phyloP scores from a whole-genome alignment of 805 yeast species.

The Jamesozyma piceae region DNA sequence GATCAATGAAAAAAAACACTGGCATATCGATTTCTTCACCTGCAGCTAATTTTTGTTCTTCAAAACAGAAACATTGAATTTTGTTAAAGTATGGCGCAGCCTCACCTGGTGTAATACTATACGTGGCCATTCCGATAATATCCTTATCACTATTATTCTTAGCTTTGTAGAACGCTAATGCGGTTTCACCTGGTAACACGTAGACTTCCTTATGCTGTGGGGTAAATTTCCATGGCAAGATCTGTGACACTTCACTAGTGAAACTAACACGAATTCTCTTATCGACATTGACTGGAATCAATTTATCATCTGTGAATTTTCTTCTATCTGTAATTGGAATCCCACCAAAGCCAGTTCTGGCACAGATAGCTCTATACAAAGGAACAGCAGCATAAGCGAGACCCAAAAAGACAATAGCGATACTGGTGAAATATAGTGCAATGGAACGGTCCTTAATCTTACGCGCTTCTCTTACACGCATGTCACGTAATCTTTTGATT shows the following conservation, averaged over 20 bases:
- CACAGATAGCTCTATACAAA: constrained; percentile 80
- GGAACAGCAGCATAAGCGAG: constrained; percentile 89
- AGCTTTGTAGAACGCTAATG: constrained; percentile 90
- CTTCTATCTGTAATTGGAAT: constrained; percentile 80
- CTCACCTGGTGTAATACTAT: constrained; percentile 91
- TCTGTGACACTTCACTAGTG: constrained; percentile 83
- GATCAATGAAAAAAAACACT: constrained; percentile 91
- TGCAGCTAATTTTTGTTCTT: constrained; percentile 85
- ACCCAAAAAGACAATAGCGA: constrained; percentile 61
- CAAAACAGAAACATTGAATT: constrained; percentile 96
- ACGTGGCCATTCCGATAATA: constrained; percentile 97
- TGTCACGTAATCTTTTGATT: constrained; percentile 16
- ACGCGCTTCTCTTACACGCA: constrained; percentile 18
- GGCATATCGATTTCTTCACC: constrained; percentile 99
- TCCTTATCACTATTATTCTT: constrained; percentile 78
- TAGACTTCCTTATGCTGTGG: constrained; percentile 92
- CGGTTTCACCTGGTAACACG: constrained; percentile 95
- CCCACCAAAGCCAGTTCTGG: constrained; percentile 94
- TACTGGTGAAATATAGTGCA: constrained; percentile 57
- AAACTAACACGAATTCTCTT: constrained; percentile 75
- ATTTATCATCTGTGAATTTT: constrained; percentile 75
- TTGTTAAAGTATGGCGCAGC: constrained; percentile 95
- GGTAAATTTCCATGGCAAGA: constrained; percentile 87
- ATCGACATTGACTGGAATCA: constrained; percentile 79
- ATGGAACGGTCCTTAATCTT: constrained; percentile 42